These are phyloP conservation scores for Nigrospora oryzae DNA, from an alignment of 2,329 filamentous ascomycete genomes.

Conservation along the genomic window DNA sequence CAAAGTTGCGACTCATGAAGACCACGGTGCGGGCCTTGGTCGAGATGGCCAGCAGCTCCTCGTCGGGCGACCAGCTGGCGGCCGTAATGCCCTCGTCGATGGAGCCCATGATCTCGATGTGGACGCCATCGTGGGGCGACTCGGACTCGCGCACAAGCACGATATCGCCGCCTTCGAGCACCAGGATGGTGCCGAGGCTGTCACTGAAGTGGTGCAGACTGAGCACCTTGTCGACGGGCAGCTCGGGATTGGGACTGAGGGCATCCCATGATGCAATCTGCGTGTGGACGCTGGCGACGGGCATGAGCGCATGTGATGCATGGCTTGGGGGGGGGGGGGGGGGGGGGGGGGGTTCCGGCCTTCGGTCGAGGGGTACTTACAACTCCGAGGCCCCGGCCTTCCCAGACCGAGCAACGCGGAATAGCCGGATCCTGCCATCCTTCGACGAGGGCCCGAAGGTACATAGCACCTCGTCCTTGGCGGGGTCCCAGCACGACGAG, in stretches of 20 bases:
- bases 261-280: constrained; percentile 82
- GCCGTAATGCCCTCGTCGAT: constrained; percentile 87
- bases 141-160: constrained; percentile 69
- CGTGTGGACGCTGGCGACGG: constrained; percentile 6
- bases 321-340: background rate
- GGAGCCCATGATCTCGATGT: constrained; percentile 91
- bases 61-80: constrained; percentile 89
- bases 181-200: constrained; percentile 66
- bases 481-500: constrained; percentile 78
- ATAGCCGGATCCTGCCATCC: constrained; percentile 65
- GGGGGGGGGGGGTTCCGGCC: background rate
- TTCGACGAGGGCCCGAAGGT: constrained; percentile 71
- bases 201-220: constrained; percentile 82
- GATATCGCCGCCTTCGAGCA: constrained; percentile 87
- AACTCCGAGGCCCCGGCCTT: constrained; percentile 23
- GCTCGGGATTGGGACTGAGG: constrained; percentile 67
- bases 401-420: constrained; percentile 39
- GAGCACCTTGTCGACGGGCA: constrained; percentile 67
- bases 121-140: constrained; percentile 50
- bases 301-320: constrained; percentile 1
- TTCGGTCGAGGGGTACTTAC: constrained; percentile 22
- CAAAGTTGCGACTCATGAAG: constrained; percentile 89
- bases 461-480: constrained; percentile 69
- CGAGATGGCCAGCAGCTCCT: constrained; percentile 77
- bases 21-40: constrained; percentile 73